Percentiles rank a stretch among this genome's conserved stretches.
Evolutionary conservation across 1,284 basidiomycete genomes (phyloP).

Genomic region (Phaffia rhodozyma): DNA sequence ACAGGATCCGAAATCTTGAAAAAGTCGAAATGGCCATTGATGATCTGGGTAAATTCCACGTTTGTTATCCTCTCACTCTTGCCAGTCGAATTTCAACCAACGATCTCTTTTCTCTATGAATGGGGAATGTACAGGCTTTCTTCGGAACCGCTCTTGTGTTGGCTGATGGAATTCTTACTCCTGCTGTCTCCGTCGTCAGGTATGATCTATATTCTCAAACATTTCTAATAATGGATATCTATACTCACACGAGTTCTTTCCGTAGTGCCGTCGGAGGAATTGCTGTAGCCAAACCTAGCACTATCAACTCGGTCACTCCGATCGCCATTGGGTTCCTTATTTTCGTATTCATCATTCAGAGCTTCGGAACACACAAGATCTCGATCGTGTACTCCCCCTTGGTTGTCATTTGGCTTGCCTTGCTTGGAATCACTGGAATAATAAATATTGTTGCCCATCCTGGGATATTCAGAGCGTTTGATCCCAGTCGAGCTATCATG

Average conservation of each 20-base stretch:
- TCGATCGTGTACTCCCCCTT: slow-evolving; percentile 33
- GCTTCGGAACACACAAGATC: slow-evolving; percentile 47
- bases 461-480: slow-evolving; percentile 52
- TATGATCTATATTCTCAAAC: background rate
- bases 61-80: background rate
- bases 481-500: slow-evolving; percentile 52
- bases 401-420: slow-evolving; percentile 47
- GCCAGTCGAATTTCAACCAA: slow-evolving; percentile 4
- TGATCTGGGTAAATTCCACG: slow-evolving; percentile 42
- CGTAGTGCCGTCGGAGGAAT: slow-evolving; percentile 48
- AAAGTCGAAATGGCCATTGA: slow-evolving; percentile 39
- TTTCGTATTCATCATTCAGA: slow-evolving; percentile 48
- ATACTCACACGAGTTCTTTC: background rate
- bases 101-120: slow-evolving; percentile 14
- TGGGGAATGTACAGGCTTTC: slow-evolving; percentile 22
- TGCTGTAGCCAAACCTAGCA: slow-evolving; percentile 45
- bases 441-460: slow-evolving; percentile 47
- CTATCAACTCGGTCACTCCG: slow-evolving; percentile 40
- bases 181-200: slow-evolving; percentile 53
- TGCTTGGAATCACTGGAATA: slow-evolving; percentile 45
- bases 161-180: slow-evolving; percentile 48
- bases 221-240: background rate
- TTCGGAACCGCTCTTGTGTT: slow-evolving; percentile 46
- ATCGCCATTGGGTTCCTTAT: slow-evolving; percentile 52
- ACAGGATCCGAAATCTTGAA: slow-evolving; percentile 20